Percentiles rank a stretch among this genome's conserved stretches.
phyloP scores from a whole-genome alignment of 768 basidiomycete species.

The Boletus vermiculosoides region DNA sequence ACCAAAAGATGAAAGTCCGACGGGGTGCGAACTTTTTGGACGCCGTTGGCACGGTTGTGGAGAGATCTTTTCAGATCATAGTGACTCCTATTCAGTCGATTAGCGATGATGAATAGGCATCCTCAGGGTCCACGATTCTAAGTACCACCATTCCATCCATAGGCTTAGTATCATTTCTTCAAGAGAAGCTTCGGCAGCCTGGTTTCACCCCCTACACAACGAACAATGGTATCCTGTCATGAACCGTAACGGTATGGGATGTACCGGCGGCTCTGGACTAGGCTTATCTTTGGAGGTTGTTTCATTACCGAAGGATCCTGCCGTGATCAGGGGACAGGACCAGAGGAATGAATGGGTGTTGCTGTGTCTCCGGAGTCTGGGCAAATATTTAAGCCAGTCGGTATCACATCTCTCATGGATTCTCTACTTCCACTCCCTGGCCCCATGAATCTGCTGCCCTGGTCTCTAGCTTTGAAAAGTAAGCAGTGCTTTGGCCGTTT shows the following conservation, averaged over 20 bases:
- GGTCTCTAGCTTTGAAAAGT: conserved; percentile 19
- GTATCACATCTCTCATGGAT: not conserved
- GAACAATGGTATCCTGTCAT: not conserved
- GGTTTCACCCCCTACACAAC: no score
- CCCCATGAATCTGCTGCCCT: not conserved
- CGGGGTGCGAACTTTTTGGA: no score
- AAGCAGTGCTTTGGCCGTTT: not conserved
- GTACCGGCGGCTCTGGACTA: no score
- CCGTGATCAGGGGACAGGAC: conserved; percentile 1
- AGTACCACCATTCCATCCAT: no score
- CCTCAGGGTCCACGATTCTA: no score
- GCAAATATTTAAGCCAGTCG: not conserved
- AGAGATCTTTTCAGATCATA: no score
- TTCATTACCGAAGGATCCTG: not conserved
- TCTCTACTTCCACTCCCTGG: not conserved
- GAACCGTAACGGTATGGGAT: not conserved
- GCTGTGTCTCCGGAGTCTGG: not conserved
- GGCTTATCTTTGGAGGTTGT: not conserved
- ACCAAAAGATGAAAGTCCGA: no score
- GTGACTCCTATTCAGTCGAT: no score
- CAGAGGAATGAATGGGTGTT: not conserved
- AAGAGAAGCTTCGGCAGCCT: no score
- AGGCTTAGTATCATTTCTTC: no score
- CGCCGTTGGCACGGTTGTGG: no score
- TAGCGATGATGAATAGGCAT: no score